Evolutionary conservation across 306 rosid species (phyloP).

Genomic region (Rubus idaeus): DNA sequence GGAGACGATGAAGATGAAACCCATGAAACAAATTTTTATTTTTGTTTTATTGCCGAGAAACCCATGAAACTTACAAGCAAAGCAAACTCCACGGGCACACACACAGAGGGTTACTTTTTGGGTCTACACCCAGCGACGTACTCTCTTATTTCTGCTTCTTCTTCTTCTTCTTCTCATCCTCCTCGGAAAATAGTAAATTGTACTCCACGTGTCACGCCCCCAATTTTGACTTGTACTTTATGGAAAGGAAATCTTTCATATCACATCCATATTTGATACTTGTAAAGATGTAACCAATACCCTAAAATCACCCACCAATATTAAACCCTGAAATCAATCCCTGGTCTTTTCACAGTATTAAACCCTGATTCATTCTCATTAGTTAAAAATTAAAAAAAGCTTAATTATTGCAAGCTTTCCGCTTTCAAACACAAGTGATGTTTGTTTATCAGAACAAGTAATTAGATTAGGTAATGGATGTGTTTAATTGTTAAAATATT

Average conservation of each 20-base stretch:
- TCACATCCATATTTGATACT: neutral
- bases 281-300: neutral
- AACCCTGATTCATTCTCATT: neutral
- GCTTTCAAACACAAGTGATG: slow-evolving; percentile 13
- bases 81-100: neutral
- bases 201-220: neutral
- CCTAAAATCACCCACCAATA: no score
- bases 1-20: neutral
- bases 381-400: neutral
- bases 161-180: no score
- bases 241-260: neutral
- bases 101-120: neutral
- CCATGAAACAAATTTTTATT: slow-evolving; percentile 13
- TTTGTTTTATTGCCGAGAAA: neutral
- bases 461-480: slow-evolving; percentile 13
- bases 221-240: neutral
- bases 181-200: neutral
- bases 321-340: no score
- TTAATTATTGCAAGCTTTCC: slow-evolving; percentile 5
- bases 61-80: neutral
- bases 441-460: neutral
- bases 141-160: no score
- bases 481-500: slow-evolving; percentile 11
- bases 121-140: neutral
- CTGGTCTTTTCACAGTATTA: no score